Conservation (phyloP, 2,329 filamentous ascomycete genomes). For the Aspergillus spinulosporus region DNA sequence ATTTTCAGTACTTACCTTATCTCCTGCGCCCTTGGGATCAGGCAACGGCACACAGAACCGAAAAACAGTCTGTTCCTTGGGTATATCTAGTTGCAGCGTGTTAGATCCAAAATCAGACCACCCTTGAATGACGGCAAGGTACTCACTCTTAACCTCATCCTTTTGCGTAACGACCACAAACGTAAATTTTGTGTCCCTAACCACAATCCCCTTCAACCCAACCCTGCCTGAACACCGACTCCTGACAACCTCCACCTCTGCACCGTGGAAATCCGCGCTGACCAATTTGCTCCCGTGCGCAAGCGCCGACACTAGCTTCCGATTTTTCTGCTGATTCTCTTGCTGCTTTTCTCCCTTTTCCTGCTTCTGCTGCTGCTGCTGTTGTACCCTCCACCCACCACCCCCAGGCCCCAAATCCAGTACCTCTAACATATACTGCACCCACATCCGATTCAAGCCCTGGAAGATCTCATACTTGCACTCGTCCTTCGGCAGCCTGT, state of each 20-base stretch:
- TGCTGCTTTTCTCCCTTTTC: not conserved
- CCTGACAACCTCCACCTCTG: constrained; percentile 76
- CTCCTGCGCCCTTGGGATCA: constrained; percentile 15
- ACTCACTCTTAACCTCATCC: constrained; percentile 67
- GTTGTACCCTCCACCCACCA: constrained; percentile 10
- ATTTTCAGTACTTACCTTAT: constrained; percentile 19
- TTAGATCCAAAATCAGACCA: not conserved
- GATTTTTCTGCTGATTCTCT: not conserved
- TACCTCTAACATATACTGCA: constrained; percentile 79
- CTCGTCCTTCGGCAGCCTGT: constrained; percentile 69
- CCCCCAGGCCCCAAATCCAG: constrained; percentile 57
- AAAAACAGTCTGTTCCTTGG: constrained; percentile 89
- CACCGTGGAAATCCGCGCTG: constrained; percentile 89
- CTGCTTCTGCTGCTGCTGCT: not conserved
- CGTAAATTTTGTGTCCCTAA: constrained; percentile 81
- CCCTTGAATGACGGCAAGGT: not conserved
- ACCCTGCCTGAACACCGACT: constrained; percentile 80
- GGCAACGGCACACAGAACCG: constrained; percentile 66
- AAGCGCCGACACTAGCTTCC: constrained; percentile 56
- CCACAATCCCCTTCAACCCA: constrained; percentile 80
- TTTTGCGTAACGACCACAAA: constrained; percentile 78
- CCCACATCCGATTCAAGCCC: constrained; percentile 76
- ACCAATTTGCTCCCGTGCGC: constrained; percentile 62
- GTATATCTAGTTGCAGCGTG: constrained; percentile 56
- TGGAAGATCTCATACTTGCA: constrained; percentile 74